Conservation (phyloP, 2,329 filamentous ascomycete genomes). For the Colletotrichum falcatum region DNA sequence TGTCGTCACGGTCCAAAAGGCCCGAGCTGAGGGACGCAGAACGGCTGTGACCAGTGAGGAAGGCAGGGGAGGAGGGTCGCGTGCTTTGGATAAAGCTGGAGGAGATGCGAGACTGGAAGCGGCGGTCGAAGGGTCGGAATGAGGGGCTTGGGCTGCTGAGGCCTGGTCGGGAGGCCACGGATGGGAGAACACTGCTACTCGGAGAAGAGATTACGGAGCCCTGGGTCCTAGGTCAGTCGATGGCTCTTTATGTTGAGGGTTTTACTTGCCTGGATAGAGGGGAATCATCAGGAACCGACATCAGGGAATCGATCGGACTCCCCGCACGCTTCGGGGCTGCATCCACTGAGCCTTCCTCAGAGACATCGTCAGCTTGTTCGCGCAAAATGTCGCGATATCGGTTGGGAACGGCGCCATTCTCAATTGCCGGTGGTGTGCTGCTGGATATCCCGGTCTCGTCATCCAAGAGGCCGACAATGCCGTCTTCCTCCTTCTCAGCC, state of each 20-base stretch:
- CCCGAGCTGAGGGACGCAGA: constrained; percentile 84
- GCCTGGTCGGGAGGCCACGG: constrained; percentile 74
- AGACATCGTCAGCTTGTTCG: constrained; percentile 58
- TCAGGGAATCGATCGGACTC: constrained; percentile 76
- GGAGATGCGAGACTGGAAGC: constrained; percentile 88
- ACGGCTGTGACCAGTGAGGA: constrained; percentile 81
- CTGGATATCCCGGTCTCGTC: constrained; percentile 49
- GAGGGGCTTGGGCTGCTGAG: constrained; percentile 80
- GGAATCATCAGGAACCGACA: constrained; percentile 85
- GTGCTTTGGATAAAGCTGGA: constrained; percentile 68
- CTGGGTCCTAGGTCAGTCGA: constrained; percentile 46
- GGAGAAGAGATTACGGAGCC: constrained; percentile 74
- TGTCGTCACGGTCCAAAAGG: constrained; percentile 71
- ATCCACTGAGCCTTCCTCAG: constrained; percentile 67
- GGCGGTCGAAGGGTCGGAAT: constrained; percentile 91
- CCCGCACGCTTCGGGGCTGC: constrained; percentile 65
- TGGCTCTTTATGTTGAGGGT: constrained; percentile 5
- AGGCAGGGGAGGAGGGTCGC: constrained; percentile 81
- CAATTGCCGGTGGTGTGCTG: constrained; percentile 44
- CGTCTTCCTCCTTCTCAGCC: constrained; percentile 51
- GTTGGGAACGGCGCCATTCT: constrained; percentile 54
- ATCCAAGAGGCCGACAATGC: constrained; percentile 51
- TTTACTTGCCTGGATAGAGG: constrained; percentile 78
- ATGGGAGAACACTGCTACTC: constrained; percentile 79
- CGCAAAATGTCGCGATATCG: constrained; percentile 60